Percentiles rank a stretch among this genome's conserved stretches.
phyloP scores from a whole-genome alignment of 805 yeast genomes.

The Debaryomyces tyrocola region DNA sequence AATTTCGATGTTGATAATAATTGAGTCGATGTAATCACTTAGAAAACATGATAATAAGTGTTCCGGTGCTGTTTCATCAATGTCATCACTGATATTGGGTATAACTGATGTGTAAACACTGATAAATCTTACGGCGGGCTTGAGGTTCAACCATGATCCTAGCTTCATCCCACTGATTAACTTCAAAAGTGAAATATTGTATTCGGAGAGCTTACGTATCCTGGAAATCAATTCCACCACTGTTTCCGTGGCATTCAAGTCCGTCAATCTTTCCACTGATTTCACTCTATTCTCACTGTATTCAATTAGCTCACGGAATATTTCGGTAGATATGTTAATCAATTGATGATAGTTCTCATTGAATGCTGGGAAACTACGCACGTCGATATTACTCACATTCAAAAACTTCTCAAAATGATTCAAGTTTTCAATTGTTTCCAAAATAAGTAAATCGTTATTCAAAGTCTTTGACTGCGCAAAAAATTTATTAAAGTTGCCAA shows the following conservation, averaged over 20 bases:
- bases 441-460: slow-evolving; percentile 26
- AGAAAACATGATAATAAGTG: slow-evolving; percentile 63
- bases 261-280: slow-evolving; percentile 50
- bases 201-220: slow-evolving; percentile 64
- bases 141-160: slow-evolving; percentile 68
- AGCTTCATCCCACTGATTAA: slow-evolving; percentile 54
- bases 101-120: slow-evolving; percentile 49
- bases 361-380: slow-evolving; percentile 10
- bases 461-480: slow-evolving; percentile 14
- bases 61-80: slow-evolving; percentile 44
- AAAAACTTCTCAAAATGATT: slow-evolving; percentile 20
- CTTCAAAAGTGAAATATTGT: slow-evolving; percentile 48
- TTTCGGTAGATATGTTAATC: slow-evolving; percentile 22
- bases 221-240: slow-evolving; percentile 73
- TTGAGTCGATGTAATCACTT: slow-evolving; percentile 77
- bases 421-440: slow-evolving; percentile 49
- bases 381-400: slow-evolving; percentile 9
- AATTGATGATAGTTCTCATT: slow-evolving; percentile 16
- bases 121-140: slow-evolving; percentile 52
- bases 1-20: slow-evolving; percentile 63
- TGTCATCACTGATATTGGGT: slow-evolving; percentile 31
- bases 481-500: slow-evolving; percentile 11
- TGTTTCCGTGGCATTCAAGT: slow-evolving; percentile 68
- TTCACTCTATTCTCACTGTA: slow-evolving; percentile 54
- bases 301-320: slow-evolving; percentile 58